Percentiles rank a stretch among this genome's conserved stretches.
These are phyloP conservation scores for Bisporella sp. DNA, from an alignment of 2,329 filamentous ascomycete species.

Conservation along the genomic window DNA sequence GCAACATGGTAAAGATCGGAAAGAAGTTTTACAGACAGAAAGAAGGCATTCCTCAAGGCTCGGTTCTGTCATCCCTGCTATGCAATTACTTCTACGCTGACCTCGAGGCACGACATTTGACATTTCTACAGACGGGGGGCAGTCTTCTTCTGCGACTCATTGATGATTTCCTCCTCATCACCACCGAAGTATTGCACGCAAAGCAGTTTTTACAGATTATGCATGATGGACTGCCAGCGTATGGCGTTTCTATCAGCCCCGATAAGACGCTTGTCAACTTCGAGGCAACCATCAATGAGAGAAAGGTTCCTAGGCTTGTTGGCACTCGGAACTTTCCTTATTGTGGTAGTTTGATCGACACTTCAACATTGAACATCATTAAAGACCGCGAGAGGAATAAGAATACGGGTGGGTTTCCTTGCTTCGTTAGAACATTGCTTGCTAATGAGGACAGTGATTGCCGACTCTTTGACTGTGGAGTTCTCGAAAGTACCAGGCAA, in stretches of 20 bases:
- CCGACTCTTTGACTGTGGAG: conserved; percentile 74
- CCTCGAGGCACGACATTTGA: conserved; percentile 63
- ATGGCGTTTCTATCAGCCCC: conserved; percentile 71
- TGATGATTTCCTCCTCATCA: conserved; percentile 91
- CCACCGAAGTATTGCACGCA: conserved; percentile 59
- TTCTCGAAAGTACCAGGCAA: conserved; percentile 64
- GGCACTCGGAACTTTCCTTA: conserved; percentile 65
- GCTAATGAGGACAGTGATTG: conserved; percentile 37
- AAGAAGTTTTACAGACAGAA: conserved; percentile 86
- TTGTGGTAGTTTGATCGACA: conserved; percentile 76
- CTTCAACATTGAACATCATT: conserved; percentile 63
- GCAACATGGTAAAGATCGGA: conserved; percentile 82
- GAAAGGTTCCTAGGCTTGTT: conserved; percentile 42
- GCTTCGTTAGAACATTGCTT: conserved; percentile 20
- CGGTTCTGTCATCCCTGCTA: conserved; percentile 74
- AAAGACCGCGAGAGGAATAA: conserved; percentile 55
- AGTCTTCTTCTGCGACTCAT: conserved; percentile 74
- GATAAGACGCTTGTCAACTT: conserved; percentile 85
- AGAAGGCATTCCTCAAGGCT: conserved; percentile 87
- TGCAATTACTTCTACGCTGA: conserved; percentile 97
- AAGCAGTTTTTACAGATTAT: conserved; percentile 69
- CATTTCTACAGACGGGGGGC: conserved; percentile 53
- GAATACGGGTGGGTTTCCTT: conserved; percentile 38
- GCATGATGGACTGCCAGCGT: conserved; percentile 70
- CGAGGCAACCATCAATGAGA: conserved; percentile 49